phyloP scores from a whole-genome alignment of 2,329 filamentous ascomycete genomes.

The Fonsecaea nubica region DNA sequence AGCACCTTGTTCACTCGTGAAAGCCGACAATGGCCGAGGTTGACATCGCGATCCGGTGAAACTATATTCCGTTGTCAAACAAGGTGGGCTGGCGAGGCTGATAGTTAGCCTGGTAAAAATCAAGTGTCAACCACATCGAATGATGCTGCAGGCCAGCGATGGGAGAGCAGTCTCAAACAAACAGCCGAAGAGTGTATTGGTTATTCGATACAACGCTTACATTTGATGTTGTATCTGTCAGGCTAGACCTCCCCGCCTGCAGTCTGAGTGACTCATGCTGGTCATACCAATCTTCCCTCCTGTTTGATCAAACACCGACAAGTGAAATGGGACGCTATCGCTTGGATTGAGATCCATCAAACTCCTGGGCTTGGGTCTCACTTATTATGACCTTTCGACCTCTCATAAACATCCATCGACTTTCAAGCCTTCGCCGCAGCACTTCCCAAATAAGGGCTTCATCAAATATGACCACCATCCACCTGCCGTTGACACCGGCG shows the following conservation, averaged over 20 bases:
- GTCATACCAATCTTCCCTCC: not conserved
- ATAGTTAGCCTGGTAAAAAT: constrained; percentile 9
- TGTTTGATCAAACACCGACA: not conserved
- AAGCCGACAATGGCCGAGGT: constrained; percentile 14
- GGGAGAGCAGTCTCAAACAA: not conserved
- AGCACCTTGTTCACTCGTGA: not conserved
- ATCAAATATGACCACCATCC: constrained; percentile 25
- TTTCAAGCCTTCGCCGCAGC: not conserved
- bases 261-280: constrained; percentile 2
- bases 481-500: constrained; percentile 33
- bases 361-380: not conserved
- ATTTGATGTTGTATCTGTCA: not conserved
- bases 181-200: not conserved
- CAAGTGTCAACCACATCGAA: not conserved
- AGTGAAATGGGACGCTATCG: not conserved
- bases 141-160: not conserved
- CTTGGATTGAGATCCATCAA: not conserved
- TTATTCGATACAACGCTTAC: not conserved
- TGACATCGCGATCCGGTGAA: constrained; percentile 3
- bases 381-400: constrained; percentile 22
- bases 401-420: not conserved
- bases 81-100: constrained; percentile 10
- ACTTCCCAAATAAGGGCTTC: constrained; percentile 1
- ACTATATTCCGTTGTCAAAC: not conserved
- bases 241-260: not conserved